Evolutionary conservation across 768 basidiomycete species (phyloP).

Genomic region (Kwoniella sp.): DNA sequence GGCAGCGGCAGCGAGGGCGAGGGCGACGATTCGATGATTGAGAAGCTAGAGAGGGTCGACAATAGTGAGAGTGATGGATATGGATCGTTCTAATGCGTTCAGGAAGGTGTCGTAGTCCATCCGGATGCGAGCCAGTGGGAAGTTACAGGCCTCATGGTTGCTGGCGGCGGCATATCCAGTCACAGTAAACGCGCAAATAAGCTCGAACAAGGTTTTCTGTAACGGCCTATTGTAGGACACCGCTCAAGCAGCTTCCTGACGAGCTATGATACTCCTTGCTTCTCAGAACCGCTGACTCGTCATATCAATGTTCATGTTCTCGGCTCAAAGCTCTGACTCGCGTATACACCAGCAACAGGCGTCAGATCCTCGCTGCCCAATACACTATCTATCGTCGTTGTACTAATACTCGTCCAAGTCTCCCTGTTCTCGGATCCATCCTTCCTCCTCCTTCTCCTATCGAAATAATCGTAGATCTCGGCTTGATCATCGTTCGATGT

Average conservation of each 20-base stretch:
- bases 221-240: too few species aligned
- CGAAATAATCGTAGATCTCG: not conserved
- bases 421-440: not conserved
- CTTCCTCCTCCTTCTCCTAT: too few species aligned
- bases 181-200: too few species aligned
- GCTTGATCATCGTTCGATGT: not conserved
- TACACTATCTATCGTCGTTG: not conserved
- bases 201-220: too few species aligned
- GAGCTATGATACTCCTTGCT: too few species aligned
- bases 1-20: not conserved
- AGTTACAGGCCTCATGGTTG: not conserved
- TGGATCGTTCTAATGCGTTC: constrained; percentile 2
- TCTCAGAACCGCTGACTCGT: too few species aligned
- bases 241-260: too few species aligned
- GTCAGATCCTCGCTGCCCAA: constrained; percentile 7
- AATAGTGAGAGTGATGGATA: not conserved
- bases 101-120: too few species aligned
- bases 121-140: too few species aligned
- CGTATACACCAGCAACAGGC: constrained; percentile 5
- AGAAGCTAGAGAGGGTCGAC: not conserved
- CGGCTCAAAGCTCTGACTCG: not conserved
- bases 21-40: not conserved
- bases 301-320: not conserved
- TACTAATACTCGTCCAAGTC: not conserved
- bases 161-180: too few species aligned